Evolutionary conservation across 2,329 filamentous ascomycete species (phyloP).

Genomic region (Nemania sp.): DNA sequence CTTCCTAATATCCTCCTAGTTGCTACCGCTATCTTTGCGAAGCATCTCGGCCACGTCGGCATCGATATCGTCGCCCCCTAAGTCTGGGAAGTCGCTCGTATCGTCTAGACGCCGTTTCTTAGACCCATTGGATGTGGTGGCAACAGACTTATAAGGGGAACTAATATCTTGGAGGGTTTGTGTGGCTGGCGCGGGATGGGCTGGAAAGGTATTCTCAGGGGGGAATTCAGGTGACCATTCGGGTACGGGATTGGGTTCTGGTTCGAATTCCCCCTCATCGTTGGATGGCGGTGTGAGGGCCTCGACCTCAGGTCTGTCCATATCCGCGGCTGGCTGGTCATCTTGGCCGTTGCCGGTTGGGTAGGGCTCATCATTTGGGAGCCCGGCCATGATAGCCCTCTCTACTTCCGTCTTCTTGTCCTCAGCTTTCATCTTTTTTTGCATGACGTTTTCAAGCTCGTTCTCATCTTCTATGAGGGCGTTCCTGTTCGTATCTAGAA

Average conservation of each 20-base stretch:
- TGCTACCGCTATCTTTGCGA: conserved; percentile 54
- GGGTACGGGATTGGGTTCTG: conserved; percentile 30
- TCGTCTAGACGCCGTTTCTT: conserved; percentile 69
- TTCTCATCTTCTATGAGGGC: conserved; percentile 77
- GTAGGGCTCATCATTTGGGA: conserved; percentile 69
- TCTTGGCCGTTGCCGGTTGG: conserved; percentile 61
- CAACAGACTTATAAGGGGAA: conserved; percentile 62
- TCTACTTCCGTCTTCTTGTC: conserved; percentile 89
- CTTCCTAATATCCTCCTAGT: conserved; percentile 3
- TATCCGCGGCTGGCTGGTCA: conserved; percentile 66
- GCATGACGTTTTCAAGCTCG: conserved; percentile 71
- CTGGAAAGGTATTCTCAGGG: conserved; percentile 43
- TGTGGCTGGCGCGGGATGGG: conserved; percentile 50
- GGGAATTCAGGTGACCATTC: conserved; percentile 43
- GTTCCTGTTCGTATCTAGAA: conserved; percentile 78
- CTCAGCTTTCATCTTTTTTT: conserved; percentile 79
- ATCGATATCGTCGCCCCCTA: conserved; percentile 67
- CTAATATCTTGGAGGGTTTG: conserved; percentile 57
- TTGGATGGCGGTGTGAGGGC: conserved; percentile 82
- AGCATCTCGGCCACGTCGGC: conserved; percentile 69
- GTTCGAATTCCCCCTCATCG: conserved; percentile 36
- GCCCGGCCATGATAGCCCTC: conserved; percentile 86
- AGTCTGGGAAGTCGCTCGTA: conserved; percentile 64
- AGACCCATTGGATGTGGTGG: conserved; percentile 63
- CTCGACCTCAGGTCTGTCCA: conserved; percentile 83